These are phyloP conservation scores for Chloranthus sessilifolius DNA, from an alignment of 164 flowering plant genomes.

Conservation along the genomic window DNA sequence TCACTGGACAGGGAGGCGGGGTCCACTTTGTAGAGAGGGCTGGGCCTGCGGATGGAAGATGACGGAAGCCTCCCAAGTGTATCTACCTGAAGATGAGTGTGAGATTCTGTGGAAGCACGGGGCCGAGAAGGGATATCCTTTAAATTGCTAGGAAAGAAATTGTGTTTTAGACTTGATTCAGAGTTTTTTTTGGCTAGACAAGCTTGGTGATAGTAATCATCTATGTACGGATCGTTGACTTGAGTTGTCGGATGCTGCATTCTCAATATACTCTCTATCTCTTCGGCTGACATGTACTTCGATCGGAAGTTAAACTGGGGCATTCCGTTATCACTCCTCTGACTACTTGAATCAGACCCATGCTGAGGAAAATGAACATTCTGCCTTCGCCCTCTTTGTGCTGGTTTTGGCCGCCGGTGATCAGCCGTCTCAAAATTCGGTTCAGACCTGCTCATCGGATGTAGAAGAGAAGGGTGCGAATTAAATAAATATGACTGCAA, in stretches of 20 bases:
- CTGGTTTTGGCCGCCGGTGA: slow-evolving; percentile 25
- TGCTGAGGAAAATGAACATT: slow-evolving; percentile 27
- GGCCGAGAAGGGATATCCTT: slow-evolving; percentile 43
- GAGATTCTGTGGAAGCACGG: slow-evolving; percentile 42
- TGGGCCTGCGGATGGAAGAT: slow-evolving; percentile 58
- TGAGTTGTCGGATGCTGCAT: slow-evolving; percentile 71
- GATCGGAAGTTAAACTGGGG: slow-evolving; percentile 46
- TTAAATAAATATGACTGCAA: slow-evolving; percentile 39
- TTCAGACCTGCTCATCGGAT: slow-evolving; percentile 41
- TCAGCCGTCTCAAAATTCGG: slow-evolving; percentile 30
- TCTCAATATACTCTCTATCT: slow-evolving; percentile 46
- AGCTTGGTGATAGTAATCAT: slow-evolving; percentile 67
- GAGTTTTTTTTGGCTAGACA: slow-evolving; percentile 41
- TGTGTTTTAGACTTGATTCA: slow-evolving; percentile 40
- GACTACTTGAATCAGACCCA: slow-evolving; percentile 29
- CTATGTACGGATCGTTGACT: slow-evolving; percentile 52
- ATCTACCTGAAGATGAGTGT: slow-evolving; percentile 55
- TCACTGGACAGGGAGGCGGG: slow-evolving; percentile 28
- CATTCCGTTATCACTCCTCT: slow-evolving; percentile 35
- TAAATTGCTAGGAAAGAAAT: slow-evolving; percentile 44
- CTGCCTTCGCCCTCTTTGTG: slow-evolving; percentile 28
- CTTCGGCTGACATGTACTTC: slow-evolving; percentile 52
- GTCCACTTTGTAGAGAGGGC: slow-evolving; percentile 63
- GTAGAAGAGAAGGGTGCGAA: slow-evolving; percentile 43
- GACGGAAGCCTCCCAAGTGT: slow-evolving; percentile 58